These are phyloP conservation scores for Iberis amara DNA, from an alignment of 441 rosid species.

Conservation along the genomic window DNA sequence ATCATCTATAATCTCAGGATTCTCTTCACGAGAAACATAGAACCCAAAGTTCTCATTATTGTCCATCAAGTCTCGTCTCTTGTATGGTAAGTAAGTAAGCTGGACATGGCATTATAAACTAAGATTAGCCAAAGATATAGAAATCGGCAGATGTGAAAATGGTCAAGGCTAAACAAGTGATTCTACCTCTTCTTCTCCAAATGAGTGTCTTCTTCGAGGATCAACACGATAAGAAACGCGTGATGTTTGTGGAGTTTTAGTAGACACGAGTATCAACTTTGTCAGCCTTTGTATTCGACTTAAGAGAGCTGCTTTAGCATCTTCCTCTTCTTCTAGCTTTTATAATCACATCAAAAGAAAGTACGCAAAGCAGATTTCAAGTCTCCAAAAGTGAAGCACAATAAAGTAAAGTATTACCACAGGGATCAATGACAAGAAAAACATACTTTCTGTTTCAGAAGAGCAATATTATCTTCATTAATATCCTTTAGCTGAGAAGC, in stretches of 20 bases:
- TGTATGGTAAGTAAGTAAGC: constrained; percentile 96
- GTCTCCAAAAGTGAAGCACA: constrained; percentile 6
- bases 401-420: constrained; percentile 1
- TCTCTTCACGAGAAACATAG: constrained; percentile 65
- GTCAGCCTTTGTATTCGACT: constrained; percentile 93
- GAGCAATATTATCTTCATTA: constrained; percentile 65
- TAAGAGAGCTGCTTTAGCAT: constrained; percentile 90
- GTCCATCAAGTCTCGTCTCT: constrained; percentile 88
- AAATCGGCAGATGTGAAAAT: constrained; percentile 10
- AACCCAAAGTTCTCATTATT: constrained; percentile 67
- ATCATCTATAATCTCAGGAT: constrained; percentile 52
- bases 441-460: constrained; percentile 85
- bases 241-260: constrained; percentile 75
- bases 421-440: constrained; percentile 16
- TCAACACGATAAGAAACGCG: constrained; percentile 60
- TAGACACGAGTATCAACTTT: constrained; percentile 88
- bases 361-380: constrained; percentile 18
- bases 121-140: constrained; percentile 31
- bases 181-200: constrained; percentile 97
- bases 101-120: constrained; percentile 35
- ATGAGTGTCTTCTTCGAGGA: constrained; percentile 94
- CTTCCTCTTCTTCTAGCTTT: constrained; percentile 97
- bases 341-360: constrained; percentile 31
- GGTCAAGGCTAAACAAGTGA: constrained; percentile 19
- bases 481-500: constrained; percentile 61